phyloP scores from a whole-genome alignment of 2,329 filamentous ascomycete genomes.

The Rutstroemia sp. region DNA sequence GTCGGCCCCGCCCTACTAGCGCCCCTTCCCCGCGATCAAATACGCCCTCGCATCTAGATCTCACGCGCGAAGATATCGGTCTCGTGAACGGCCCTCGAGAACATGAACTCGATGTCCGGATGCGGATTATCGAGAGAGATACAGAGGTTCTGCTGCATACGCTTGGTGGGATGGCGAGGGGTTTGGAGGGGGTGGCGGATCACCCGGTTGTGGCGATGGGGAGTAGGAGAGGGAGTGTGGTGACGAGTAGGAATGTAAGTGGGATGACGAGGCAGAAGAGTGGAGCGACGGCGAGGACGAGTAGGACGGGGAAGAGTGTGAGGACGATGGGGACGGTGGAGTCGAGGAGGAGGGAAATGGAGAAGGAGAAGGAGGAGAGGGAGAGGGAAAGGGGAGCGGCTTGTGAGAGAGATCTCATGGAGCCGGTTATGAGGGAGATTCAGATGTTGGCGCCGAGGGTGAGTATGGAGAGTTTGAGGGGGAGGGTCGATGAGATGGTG shows the following conservation, averaged over 20 bases:
- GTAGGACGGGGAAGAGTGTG: background rate
- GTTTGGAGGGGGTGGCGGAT: background rate
- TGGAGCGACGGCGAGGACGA: background rate
- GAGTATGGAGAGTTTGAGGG: background rate
- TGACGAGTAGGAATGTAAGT: too few species aligned
- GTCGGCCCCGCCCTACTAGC: background rate
- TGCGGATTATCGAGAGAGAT: constrained; percentile 22
- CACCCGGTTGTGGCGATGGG: background rate
- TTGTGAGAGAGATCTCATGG: background rate
- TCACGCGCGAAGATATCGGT: background rate
- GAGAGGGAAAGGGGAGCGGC: background rate
- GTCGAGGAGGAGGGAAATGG: background rate
- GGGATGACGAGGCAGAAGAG: background rate
- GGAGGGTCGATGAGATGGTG: background rate
- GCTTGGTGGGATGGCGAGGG: constrained; percentile 15
- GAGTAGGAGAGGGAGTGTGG: background rate
- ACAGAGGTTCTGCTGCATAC: constrained; percentile 19
- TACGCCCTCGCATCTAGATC: background rate
- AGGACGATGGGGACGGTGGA: too few species aligned
- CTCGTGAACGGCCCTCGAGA: constrained; percentile 14
- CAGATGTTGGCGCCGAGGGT: background rate
- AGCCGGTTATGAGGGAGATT: constrained; percentile 2
- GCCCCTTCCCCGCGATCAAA: background rate
- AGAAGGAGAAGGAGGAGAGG: background rate
- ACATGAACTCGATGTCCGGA: constrained; percentile 18